These are phyloP conservation scores for Endocladia muricata DNA, from an alignment of 31 red algal species.

Conservation along the genomic window DNA sequence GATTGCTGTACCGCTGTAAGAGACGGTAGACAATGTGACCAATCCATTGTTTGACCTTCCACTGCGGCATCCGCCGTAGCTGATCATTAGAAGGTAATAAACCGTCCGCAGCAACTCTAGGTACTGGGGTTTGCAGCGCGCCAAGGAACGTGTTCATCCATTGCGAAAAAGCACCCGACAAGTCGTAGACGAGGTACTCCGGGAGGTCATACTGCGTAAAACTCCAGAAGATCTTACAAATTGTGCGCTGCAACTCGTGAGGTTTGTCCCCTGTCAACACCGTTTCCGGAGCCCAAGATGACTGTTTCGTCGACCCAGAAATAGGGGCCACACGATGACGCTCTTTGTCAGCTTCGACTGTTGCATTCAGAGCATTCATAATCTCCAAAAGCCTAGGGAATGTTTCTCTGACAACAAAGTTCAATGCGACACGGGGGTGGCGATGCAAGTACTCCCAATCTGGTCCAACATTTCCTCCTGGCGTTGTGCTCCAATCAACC, in stretches of 20 bases:
- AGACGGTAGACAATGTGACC: conserved; percentile 58
- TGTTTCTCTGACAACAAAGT: conserved; percentile 25
- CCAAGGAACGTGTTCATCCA: conserved; percentile 45
- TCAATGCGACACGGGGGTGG: conserved; percentile 25
- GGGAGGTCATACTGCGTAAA: conserved; percentile 47
- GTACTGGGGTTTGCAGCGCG: conserved; percentile 5
- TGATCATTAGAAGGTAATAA: conserved; percentile 18
- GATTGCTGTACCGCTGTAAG: conserved; percentile 61
- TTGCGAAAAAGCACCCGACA: conserved; percentile 13
- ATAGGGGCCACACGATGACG: background rate
- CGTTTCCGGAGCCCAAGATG: background rate
- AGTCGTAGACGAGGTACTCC: conserved; percentile 5
- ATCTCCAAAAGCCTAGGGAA: conserved; percentile 40
- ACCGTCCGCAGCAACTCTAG: background rate
- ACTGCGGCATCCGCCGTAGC: conserved; percentile 17
- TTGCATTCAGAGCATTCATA: background rate
- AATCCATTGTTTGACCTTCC: conserved; percentile 72
- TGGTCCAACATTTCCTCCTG: background rate
- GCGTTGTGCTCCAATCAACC: background rate
- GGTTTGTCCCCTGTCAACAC: conserved; percentile 1
- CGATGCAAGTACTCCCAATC: conserved; percentile 15
- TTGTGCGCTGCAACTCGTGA: conserved; percentile 3
- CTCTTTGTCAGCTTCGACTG: background rate
- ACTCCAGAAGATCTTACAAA: conserved; percentile 77
- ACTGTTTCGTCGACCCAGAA: background rate